These are phyloP conservation scores for Penicillium mononematosum DNA, from an alignment of 495 filamentous ascomycete species.

Conservation along the genomic window DNA sequence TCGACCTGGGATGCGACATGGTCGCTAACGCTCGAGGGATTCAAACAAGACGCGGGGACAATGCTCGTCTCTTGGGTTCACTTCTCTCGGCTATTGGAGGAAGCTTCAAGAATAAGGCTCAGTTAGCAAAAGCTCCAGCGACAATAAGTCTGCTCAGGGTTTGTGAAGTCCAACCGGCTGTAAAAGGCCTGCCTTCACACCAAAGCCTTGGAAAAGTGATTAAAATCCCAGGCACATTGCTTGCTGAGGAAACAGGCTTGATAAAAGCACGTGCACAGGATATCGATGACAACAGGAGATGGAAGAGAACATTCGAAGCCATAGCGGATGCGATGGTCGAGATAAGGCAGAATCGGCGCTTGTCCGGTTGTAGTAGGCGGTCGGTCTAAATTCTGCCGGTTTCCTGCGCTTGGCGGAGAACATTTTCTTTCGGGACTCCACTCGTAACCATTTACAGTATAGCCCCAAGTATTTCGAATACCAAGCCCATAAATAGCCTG, in stretches of 20 bases:
- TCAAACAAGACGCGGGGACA: not conserved
- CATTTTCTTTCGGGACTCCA: no score
- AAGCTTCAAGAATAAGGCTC: constrained; percentile 24
- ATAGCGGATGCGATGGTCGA: not conserved
- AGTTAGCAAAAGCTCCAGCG: constrained; percentile 35
- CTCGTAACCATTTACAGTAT: not conserved
- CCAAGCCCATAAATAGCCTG: not conserved
- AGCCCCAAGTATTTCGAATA: not conserved
- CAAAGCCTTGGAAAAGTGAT: constrained; percentile 31
- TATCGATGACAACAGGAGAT: constrained; percentile 9
- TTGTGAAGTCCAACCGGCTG: constrained; percentile 51
- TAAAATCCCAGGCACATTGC: constrained; percentile 22
- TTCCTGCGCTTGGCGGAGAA: no score
- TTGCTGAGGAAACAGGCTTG: constrained; percentile 4
- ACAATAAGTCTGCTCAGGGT: constrained; percentile 23
- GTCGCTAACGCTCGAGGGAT: constrained; percentile 8
- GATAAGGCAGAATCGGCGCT: constrained; percentile 4
- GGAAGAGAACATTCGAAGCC: not conserved
- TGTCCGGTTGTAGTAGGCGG: constrained; percentile 5
- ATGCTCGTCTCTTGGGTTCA: constrained; percentile 3
- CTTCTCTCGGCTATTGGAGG: constrained; percentile 27
- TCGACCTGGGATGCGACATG: constrained; percentile 44
- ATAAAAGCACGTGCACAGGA: not conserved
- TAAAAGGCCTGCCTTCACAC: constrained; percentile 39
- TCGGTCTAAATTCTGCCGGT: not conserved